Conservation (phyloP, 148 eudicot species). For the Euryodendron excelsum region DNA sequence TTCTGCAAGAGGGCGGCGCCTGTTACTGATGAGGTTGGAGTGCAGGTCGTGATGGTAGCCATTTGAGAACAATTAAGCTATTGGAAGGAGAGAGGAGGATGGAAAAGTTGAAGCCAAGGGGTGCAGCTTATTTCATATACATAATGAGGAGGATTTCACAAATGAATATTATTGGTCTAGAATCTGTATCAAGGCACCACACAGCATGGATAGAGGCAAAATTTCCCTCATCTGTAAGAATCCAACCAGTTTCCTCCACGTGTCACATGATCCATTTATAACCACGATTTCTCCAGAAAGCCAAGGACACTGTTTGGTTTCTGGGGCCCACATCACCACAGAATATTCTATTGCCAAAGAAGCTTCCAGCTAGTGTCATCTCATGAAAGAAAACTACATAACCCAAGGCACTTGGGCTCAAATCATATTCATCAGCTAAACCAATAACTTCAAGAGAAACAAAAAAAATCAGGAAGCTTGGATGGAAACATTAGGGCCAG, state of each 20-base stretch:
- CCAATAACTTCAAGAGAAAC: too few relatives aligned
- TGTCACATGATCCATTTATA: constrained; percentile 30
- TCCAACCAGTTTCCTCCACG: constrained; percentile 64
- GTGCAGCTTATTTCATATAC: constrained; percentile 4
- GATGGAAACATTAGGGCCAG: too few relatives aligned
- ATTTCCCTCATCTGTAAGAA: constrained; percentile 40
- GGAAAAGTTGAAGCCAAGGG: constrained; percentile 1
- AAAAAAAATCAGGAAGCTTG: too few relatives aligned
- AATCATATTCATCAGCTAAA: too few relatives aligned
- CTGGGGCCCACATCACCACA: too few relatives aligned
- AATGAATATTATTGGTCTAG: constrained; percentile 4
- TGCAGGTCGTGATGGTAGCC: constrained; percentile 77
- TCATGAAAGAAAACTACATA: too few relatives aligned
- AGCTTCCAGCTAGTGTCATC: too few relatives aligned
- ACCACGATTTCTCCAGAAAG: background rate
- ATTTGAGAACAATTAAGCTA: constrained; percentile 24
- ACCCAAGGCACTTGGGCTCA: too few relatives aligned
- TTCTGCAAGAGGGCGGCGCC: constrained; percentile 57
- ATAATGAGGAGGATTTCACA: background rate
- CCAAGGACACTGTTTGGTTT: too few relatives aligned
- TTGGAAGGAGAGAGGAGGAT: background rate
- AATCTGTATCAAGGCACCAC: constrained; percentile 42
- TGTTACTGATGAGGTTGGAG: constrained; percentile 54
- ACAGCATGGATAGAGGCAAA: constrained; percentile 45
- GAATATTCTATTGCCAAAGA: too few relatives aligned